Base-by-base conservation (phyloP, 148 eudicot genomes). In the Silene conica region DNA sequence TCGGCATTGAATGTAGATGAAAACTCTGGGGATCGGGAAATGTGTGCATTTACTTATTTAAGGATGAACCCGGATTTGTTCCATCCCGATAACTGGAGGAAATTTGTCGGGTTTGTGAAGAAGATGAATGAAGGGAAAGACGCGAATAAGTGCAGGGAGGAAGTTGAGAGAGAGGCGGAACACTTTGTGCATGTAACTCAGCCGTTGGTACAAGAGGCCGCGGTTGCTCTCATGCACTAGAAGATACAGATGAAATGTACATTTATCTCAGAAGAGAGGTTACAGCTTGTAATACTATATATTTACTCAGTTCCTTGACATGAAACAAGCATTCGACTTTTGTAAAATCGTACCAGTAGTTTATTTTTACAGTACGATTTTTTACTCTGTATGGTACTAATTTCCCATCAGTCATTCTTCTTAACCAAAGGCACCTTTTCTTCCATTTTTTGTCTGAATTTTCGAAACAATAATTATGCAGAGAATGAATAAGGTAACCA, bases 11-110 rank as follows among this genome's bases (percentile, higher is more conserved):
- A 85, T 11, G 74, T 84, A 0, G 83, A 85, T 48, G 92, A 79
- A 7, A 54, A 75, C 2, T 74, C 87, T 0, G 85, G 79, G 0
- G 88, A 85, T 0, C 82, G 78, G 8, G 84, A 83, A 19, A 92
- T 95, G 98, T 95, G 97, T 11, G 98, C 97, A 0, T 95, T 95
- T 43, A 95, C 98, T 0, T 92, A 95, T 55, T n/a, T 95, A 84
- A 88, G 98, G 72, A 95, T 95, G 98, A 92, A 85, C 69, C 96
- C 89, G 7, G 85, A 86, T 9, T 55, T 95, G 78, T 90, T 95
- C 63, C 93, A 95, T 26, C 82, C 86, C 0, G 93, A 95, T 41
- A 92, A 95, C 61, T 95, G 98, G 98, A 85, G 98, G 45, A 80
- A 82, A 43, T 95, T 95, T 38, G 93, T 90, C 6, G 85, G 77